These are phyloP conservation scores for Globisporangium polare DNA, from an alignment of 352 stramenopile genomes.

Conservation along the genomic window DNA sequence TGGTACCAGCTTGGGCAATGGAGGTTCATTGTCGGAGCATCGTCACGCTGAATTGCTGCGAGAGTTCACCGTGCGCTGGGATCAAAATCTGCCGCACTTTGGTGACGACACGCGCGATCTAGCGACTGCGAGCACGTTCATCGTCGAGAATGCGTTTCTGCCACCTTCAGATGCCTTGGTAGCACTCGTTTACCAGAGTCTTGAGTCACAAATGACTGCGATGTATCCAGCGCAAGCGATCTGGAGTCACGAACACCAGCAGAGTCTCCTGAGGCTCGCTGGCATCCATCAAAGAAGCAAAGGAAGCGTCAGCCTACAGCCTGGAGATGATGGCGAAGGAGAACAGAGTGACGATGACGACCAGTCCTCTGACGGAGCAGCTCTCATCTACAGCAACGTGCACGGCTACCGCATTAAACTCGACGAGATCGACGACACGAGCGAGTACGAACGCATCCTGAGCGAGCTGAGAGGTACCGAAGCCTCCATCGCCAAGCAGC, in stretches of 20 bases:
- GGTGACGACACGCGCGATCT: conserved; percentile 18
- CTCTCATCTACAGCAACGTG: conserved; percentile 73
- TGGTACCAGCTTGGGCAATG: neutral
- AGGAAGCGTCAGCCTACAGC: neutral
- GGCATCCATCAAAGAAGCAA: conserved; percentile 12
- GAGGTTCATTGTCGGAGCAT: neutral
- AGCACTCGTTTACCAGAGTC: conserved; percentile 17
- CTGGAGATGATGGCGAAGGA: neutral
- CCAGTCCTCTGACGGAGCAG: conserved; percentile 4
- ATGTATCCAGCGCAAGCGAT: conserved; percentile 35
- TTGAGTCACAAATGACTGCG: conserved; percentile 14
- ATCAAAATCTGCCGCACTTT: conserved; percentile 19
- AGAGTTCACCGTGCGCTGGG: conserved; percentile 35
- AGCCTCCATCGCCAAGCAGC: conserved; percentile 25
- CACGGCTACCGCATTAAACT: conserved; percentile 75
- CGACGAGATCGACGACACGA: conserved; percentile 50
- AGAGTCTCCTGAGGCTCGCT: conserved; percentile 34
- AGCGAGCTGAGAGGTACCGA: conserved; percentile 56
- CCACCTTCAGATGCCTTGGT: conserved; percentile 14
- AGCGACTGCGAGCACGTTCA: neutral
- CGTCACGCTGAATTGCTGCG: conserved; percentile 16
- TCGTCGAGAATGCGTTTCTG: conserved; percentile 4
- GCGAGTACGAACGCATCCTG: conserved; percentile 76
- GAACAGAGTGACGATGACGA: conserved; percentile 3
- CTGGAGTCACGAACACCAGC: conserved; percentile 28